Conservation (phyloP, 169 alveolate species). For the Plasmodium gonderi region DNA sequence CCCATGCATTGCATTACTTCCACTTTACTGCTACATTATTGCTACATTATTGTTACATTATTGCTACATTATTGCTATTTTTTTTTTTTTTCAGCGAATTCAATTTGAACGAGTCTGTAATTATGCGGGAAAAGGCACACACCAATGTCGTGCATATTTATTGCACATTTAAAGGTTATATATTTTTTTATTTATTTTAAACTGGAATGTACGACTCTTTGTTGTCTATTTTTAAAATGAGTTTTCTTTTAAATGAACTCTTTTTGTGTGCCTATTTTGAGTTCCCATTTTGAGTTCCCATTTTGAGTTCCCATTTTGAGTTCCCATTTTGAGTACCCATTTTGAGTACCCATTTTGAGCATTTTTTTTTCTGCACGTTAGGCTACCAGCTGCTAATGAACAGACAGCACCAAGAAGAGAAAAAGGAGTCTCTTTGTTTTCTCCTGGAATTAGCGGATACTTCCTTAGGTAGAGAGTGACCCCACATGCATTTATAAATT, state of each 20-base stretch:
- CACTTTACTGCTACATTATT: too few relatives aligned
- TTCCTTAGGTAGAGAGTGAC: conserved; percentile 15
- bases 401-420: conserved; percentile 49
- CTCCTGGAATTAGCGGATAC: conserved; percentile 60
- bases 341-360: too few relatives aligned
- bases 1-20: too few relatives aligned
- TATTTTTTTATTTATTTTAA: background rate
- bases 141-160: conserved; percentile 14
- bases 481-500: background rate
- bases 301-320: too few relatives aligned
- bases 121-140: conserved; percentile 68
- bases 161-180: conserved; percentile 53
- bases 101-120: conserved; percentile 53
- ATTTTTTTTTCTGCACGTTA: background rate
- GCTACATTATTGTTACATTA: background rate
- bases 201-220: background rate
- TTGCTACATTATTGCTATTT: background rate
- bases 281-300: too few relatives aligned
- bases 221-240: background rate
- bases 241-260: background rate
- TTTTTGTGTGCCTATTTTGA: too few relatives aligned
- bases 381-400: conserved; percentile 43
- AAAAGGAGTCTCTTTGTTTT: conserved; percentile 44
- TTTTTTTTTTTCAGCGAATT: conserved; percentile 30
- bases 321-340: too few relatives aligned